Evolutionary conservation across 2,329 filamentous ascomycete genomes (phyloP).

Genomic region (Leptographium wingfieldii): DNA sequence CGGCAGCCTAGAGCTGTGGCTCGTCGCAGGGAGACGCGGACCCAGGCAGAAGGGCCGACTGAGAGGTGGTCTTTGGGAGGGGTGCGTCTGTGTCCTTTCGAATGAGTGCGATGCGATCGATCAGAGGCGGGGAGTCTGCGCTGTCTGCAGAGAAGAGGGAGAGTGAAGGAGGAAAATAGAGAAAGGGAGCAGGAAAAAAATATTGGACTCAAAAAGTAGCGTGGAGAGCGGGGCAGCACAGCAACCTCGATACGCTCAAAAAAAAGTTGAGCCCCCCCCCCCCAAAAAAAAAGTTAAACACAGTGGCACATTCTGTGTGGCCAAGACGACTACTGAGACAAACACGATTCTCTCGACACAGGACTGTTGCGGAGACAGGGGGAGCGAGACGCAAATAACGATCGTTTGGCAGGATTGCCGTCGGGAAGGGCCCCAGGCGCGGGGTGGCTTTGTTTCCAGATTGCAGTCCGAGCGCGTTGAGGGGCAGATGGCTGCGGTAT

Average conservation of each 20-base stretch:
- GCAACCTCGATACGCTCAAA: background rate
- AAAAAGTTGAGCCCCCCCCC: background rate
- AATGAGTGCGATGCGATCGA: background rate
- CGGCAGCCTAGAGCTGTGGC: slow-evolving; percentile 1
- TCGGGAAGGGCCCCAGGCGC: background rate
- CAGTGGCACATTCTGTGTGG: background rate
- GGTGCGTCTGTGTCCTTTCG: background rate
- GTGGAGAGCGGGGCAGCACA: slow-evolving; percentile 11
- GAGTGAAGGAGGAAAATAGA: slow-evolving; percentile 3
- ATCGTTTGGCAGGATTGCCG: background rate
- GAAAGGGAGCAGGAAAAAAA: slow-evolving; percentile 5
- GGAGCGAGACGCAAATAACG: background rate
- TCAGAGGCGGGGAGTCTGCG: background rate
- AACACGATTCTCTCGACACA: background rate
- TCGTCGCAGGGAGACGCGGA: background rate
- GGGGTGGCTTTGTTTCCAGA: background rate
- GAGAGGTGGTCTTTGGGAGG: background rate
- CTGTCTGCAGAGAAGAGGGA: background rate
- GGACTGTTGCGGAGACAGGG: background rate
- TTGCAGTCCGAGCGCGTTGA: background rate
- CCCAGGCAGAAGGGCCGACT: background rate
- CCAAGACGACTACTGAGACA: background rate
- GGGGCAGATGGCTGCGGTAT: background rate
- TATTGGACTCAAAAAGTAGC: slow-evolving; percentile 8
- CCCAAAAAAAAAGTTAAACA: too few relatives aligned